phyloP scores from a whole-genome alignment of 805 yeast genomes.

The Candida sakaeoensis region DNA sequence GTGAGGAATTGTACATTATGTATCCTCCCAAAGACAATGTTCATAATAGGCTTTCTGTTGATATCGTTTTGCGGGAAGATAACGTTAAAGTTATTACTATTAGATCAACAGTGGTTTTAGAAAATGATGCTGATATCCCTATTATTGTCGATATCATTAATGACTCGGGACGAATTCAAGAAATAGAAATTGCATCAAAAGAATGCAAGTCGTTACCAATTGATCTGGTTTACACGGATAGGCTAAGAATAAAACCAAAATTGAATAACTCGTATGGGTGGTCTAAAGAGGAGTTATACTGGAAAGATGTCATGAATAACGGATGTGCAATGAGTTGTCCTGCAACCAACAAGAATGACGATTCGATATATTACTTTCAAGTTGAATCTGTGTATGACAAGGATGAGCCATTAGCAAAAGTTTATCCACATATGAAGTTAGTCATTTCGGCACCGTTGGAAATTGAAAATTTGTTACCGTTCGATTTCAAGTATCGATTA shows the following conservation, averaged over 20 bases:
- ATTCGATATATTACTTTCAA: conserved; percentile 61
- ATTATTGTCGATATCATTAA: conserved; percentile 45
- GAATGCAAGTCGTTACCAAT: conserved; percentile 69
- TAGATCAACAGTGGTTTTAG: conserved; percentile 68
- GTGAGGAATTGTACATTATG: conserved; percentile 71
- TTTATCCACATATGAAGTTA: conserved; percentile 82
- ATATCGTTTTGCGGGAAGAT: conserved; percentile 64
- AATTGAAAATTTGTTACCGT: conserved; percentile 81
- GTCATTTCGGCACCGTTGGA: conserved; percentile 81
- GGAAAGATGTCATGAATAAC: conserved; percentile 56
- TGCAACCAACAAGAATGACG: conserved; percentile 33
- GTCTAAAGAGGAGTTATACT: conserved; percentile 59
- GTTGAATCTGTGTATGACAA: conserved; percentile 62
- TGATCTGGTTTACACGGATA: conserved; percentile 55
- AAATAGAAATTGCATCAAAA: conserved; percentile 48
- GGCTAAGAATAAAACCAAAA: conserved; percentile 60
- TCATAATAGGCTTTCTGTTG: conserved; percentile 74
- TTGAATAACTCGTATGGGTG: conserved; percentile 56
- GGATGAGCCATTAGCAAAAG: conserved; percentile 65
- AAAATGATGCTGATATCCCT: conserved; percentile 58
- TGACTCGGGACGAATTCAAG: conserved; percentile 24
- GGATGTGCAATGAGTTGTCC: conserved; percentile 58
- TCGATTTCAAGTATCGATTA: conserved; percentile 68
- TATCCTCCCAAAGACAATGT: conserved; percentile 58
- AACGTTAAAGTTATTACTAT: conserved; percentile 76